These are phyloP conservation scores for Yarrowia keelungensis DNA, from an alignment of 805 yeast genomes.

Conservation along the genomic window DNA sequence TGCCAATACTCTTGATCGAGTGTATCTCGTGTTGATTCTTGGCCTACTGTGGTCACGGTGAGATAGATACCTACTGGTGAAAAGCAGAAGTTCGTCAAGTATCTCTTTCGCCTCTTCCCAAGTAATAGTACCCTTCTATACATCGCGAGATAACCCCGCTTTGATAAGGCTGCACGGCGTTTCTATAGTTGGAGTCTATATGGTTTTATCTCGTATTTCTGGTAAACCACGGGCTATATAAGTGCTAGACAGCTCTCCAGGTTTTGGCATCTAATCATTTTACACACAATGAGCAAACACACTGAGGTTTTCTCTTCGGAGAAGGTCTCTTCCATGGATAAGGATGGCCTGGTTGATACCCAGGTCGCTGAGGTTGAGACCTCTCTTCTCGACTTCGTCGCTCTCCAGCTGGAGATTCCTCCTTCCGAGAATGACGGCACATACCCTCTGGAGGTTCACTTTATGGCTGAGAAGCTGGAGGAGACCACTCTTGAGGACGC, in stretches of 20 bases:
- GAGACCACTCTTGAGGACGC: conserved; percentile 53
- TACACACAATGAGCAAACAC: conserved; percentile 11
- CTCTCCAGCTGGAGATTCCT: conserved; percentile 20
- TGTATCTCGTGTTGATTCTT: neutral
- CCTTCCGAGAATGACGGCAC: conserved; percentile 18
- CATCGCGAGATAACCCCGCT: conserved; percentile 6
- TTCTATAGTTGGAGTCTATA: conserved; percentile 4
- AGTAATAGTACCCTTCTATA: neutral
- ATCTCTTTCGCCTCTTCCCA: neutral
- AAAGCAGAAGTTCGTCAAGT: too few species aligned
- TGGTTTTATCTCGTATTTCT: conserved; percentile 9
- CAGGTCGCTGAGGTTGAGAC: conserved; percentile 8
- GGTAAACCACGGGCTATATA: neutral
- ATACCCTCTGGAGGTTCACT: conserved; percentile 45
- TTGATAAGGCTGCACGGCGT: conserved; percentile 12
- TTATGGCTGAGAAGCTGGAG: conserved; percentile 55
- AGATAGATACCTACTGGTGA: too few species aligned
- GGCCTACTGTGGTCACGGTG: too few species aligned
- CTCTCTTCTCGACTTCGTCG: conserved; percentile 19
- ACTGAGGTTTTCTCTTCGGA: conserved; percentile 25
- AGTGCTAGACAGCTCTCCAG: neutral
- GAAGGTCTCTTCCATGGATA: conserved; percentile 15
- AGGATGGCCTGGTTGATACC: conserved; percentile 4
- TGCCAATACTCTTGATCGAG: neutral
- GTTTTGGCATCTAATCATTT: neutral